A percentile compares a stretch with the other conserved stretches of the same genome.
Conservation (phyloP, 345 rosid species). For the Melastoma malabathricum region DNA sequence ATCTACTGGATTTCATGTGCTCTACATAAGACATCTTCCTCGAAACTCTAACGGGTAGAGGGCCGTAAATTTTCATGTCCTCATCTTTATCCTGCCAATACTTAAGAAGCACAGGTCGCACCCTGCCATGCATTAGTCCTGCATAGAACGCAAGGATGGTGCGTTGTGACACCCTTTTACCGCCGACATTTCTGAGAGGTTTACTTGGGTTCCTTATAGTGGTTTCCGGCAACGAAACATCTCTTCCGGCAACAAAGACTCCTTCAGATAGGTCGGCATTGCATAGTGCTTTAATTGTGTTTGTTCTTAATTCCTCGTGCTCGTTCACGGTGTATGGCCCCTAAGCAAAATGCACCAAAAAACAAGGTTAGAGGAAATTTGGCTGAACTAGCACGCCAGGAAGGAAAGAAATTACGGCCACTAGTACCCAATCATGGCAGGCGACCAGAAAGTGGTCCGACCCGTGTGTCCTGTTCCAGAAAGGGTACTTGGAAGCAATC, state of each 20-base stretch:
- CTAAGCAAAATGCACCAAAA: conserved; percentile 14
- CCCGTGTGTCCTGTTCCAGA: conserved; percentile 87
- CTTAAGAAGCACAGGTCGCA: conserved; percentile 62
- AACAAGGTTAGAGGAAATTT: conserved; percentile 2
- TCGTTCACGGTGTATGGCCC: conserved; percentile 67
- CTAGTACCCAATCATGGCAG: conserved; percentile 91
- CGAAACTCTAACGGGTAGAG: conserved; percentile 41
- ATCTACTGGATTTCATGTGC: conserved; percentile 85
- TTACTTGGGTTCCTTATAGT: conserved; percentile 56
- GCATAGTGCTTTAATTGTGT: conserved; percentile 66
- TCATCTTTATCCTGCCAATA: conserved; percentile 62
- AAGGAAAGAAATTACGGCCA: background rate
- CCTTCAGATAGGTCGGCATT: conserved; percentile 77
- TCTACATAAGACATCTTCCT: conserved; percentile 58
- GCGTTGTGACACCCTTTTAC: conserved; percentile 65
- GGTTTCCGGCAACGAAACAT: conserved; percentile 68
- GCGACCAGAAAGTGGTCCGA: conserved; percentile 90
- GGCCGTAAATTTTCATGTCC: conserved; percentile 73
- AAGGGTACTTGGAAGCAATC: conserved; percentile 70
- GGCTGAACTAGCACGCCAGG: background rate
- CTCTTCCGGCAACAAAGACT: conserved; percentile 44
- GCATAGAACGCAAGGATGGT: conserved; percentile 89
- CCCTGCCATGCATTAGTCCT: conserved; percentile 75
- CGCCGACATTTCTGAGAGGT: conserved; percentile 61
- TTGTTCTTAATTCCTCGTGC: conserved; percentile 51